phyloP scores from a whole-genome alignment of 495 filamentous ascomycete genomes.

The Neurospora intermedia region DNA sequence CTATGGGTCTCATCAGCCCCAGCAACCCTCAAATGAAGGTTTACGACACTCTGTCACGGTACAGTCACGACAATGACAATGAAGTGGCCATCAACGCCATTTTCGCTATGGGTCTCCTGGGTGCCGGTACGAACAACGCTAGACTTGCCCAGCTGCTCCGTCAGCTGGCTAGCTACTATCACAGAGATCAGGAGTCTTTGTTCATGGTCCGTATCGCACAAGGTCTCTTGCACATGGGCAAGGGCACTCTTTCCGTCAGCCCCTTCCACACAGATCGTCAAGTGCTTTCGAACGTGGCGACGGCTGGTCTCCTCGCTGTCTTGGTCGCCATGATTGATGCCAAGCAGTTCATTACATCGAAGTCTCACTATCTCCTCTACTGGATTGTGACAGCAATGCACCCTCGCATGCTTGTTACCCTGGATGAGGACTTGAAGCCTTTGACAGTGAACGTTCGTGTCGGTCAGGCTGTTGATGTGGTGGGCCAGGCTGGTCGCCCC shows the following conservation, averaged over 20 bases:
- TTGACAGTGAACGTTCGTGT: conserved; percentile 93
- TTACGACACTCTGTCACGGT: conserved; percentile 96
- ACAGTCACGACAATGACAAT: conserved; percentile 98
- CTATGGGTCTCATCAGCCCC: conserved; percentile 91
- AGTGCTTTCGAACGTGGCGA: conserved; percentile 82
- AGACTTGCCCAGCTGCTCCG: conserved; percentile 87
- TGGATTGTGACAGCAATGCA: conserved; percentile 97
- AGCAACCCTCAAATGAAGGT: conserved; percentile 99
- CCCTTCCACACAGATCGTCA: conserved; percentile 98
- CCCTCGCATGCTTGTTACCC: conserved; percentile 87
- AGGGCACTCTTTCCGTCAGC: conserved; percentile 88
- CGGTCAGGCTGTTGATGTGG: conserved; percentile 95
- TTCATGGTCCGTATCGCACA: conserved; percentile 99
- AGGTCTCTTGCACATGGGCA: conserved; percentile 96
- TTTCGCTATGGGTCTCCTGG: conserved; percentile 96
- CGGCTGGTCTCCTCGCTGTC: conserved; percentile 81
- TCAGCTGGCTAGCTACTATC: conserved; percentile 95
- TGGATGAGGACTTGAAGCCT: conserved; percentile 89
- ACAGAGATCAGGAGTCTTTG: conserved; percentile 84
- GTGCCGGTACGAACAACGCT: conserved; percentile 96
- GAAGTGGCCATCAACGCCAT: conserved; percentile 98
- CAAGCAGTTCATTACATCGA: conserved; percentile 83
- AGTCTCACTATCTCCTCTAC: conserved; percentile 92
- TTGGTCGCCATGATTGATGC: conserved; percentile 88
- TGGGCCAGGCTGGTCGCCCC: conserved; percentile 89